Percentiles rank a stretch among this genome's conserved stretches.
phyloP scores from a whole-genome alignment of 2,329 filamentous ascomycete species.

The Cucurbitaria berberidis region DNA sequence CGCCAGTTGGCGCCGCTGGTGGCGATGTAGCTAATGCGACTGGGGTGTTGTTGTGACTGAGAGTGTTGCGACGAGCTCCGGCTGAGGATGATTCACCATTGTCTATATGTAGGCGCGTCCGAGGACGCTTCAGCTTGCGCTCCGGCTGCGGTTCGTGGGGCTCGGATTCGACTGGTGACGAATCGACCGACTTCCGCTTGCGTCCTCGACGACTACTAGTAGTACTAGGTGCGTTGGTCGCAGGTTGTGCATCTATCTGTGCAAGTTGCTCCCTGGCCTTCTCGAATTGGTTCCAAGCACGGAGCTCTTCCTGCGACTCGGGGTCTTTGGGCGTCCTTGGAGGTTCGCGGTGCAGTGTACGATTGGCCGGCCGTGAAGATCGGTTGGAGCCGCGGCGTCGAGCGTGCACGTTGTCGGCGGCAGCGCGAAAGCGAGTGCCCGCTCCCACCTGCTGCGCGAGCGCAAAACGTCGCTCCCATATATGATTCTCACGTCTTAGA shows the following conservation, averaged over 20 bases:
- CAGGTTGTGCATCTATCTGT: constrained; percentile 26
- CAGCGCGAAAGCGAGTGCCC: constrained; percentile 71
- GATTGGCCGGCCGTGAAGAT: constrained; percentile 47
- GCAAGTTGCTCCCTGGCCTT: constrained; percentile 71
- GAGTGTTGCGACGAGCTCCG: constrained; percentile 36
- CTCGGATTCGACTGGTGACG: constrained; percentile 72
- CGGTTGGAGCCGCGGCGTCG: constrained; percentile 43
- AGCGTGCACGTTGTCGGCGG: constrained; percentile 65
- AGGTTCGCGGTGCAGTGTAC: constrained; percentile 40
- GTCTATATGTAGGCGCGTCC: constrained; percentile 72
- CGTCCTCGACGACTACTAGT: constrained; percentile 58
- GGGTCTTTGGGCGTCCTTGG: constrained; percentile 61
- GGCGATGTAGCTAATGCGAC: constrained; percentile 24
- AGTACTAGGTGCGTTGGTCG: constrained; percentile 28
- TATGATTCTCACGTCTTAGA: constrained; percentile 65
- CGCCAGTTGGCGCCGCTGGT: constrained; percentile 25
- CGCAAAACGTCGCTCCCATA: constrained; percentile 83
- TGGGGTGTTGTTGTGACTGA: constrained; percentile 25
- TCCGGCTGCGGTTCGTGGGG: constrained; percentile 68
- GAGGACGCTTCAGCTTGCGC: constrained; percentile 84
- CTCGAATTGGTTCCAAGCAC: constrained; percentile 90
- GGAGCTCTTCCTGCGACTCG: constrained; percentile 79
- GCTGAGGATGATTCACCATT: constrained; percentile 51
- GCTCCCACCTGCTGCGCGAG: constrained; percentile 83
- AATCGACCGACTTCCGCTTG: constrained; percentile 79